Base-by-base conservation (phyloP, 306 rosid species). In the Cicer pinnatifidum region DNA sequence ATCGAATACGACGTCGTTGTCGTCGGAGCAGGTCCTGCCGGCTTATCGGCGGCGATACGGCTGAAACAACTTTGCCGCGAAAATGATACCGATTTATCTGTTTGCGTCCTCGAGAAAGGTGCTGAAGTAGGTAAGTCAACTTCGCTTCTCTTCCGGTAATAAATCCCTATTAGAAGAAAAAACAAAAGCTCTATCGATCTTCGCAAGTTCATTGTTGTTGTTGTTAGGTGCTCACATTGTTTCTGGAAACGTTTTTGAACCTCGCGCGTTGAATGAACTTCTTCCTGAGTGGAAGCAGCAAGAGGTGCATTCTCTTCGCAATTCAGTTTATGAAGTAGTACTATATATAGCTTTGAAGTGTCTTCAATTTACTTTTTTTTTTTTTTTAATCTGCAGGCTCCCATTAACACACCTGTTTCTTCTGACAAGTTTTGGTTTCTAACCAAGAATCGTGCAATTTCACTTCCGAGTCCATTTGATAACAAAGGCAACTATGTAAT, bases 1-100 rank as follows among this genome's bases (percentile, higher is more conserved):
- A 82, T 93, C 33, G 84, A 91, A 19, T 91, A 91, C 67, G 98
- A 93, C 68, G 98, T 93, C 47, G 94, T 93, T n/a, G 79, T 93
- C 44, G 89, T 93, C 71, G 98, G 98, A 39, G 98, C 98, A 0
- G 98, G 98, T 60, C 97, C 97, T 6, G 96, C 98, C 11, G 97
- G 98, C 28, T 80, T 93, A 75, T 91, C 98, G 6, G 98, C 98
- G 3, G 97, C 97, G 17, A 91, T 93, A 40, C 85, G 91, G 41
- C 44, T 93, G 46, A 93, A 91, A 83, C 98, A 93, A 77, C 38
- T 93, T 75, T 93, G 97, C 81, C 71, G 48, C 40, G 85, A 91
- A 8, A 89, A 79, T 10, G 86, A 43, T 16, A 77, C 86, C 46
- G 91, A 91, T 63, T 81, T 93, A 8, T 89, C 97, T 0, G 98